Conservation (phyloP, 352 stramenopile genomes). For the Achlya hypogyna region DNA sequence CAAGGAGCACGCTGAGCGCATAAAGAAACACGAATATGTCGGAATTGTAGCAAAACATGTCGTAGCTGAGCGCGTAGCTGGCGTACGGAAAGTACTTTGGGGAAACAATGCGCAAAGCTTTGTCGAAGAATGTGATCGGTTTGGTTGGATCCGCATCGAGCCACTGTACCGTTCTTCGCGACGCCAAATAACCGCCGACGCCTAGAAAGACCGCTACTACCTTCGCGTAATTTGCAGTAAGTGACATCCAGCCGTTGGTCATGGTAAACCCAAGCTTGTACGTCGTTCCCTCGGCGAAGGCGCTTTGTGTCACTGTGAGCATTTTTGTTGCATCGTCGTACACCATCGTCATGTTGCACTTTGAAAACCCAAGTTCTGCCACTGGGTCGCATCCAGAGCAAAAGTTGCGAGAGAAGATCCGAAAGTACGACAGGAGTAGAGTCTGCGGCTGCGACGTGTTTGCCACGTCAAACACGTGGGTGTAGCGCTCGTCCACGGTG, state of each 20-base stretch:
- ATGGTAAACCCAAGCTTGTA: not conserved
- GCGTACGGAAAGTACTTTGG: slow-evolving; percentile 16
- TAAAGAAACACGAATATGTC: slow-evolving; percentile 9
- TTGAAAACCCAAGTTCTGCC: not conserved
- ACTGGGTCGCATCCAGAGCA: slow-evolving; percentile 3
- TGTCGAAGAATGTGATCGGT: not conserved
- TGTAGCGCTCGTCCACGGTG: not conserved
- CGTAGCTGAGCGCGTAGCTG: slow-evolving; percentile 14
- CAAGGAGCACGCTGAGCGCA: not conserved
- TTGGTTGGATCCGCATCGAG: not conserved
- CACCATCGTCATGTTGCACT: not conserved
- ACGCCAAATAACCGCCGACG: slow-evolving; percentile 4
- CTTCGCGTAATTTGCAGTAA: not conserved
- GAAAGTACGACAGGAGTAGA: not conserved
- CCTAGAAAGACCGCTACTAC: not conserved
- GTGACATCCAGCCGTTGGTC: not conserved
- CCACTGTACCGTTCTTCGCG: slow-evolving; percentile 12
- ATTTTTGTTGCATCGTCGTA: not conserved
- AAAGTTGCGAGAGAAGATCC: not conserved
- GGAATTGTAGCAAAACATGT: slow-evolving; percentile 18
- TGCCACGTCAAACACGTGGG: not conserved
- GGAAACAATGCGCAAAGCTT: not conserved
- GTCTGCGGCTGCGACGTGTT: not conserved
- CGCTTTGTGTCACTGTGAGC: not conserved
- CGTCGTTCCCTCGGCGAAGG: not conserved